Conservation (phyloP, 192 early-diverging fungal genomes). For the Rhizoclosmatium sp. region DNA sequence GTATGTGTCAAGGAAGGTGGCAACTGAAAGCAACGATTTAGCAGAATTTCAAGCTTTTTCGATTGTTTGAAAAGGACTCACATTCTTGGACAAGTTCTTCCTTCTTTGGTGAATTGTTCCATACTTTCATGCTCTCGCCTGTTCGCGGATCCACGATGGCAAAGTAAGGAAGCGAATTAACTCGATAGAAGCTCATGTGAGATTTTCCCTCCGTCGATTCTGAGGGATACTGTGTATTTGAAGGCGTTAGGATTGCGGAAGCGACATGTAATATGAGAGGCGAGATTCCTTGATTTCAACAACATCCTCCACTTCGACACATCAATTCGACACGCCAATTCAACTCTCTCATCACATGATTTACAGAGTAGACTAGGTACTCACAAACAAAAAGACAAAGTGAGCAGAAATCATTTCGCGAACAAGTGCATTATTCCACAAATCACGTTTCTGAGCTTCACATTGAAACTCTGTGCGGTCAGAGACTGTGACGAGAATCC, state of each 20-base stretch:
- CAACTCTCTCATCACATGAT: too few species aligned
- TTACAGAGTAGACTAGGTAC: background rate
- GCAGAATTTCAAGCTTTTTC: constrained; percentile 3
- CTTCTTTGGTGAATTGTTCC: constrained; percentile 62
- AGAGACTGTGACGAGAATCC: constrained; percentile 62
- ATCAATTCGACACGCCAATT: too few species aligned
- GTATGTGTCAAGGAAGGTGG: constrained; percentile 58
- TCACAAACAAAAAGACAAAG: constrained; percentile 89
- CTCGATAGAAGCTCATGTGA: constrained; percentile 77
- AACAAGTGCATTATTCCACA: constrained; percentile 84
- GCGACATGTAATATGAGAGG: background rate
- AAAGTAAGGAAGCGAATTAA: constrained; percentile 79
- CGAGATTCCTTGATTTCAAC: too few species aligned
- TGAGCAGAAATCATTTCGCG: constrained; percentile 78
- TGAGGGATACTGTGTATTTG: constrained; percentile 53
- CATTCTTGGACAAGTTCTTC: constrained; percentile 78
- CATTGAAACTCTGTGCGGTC: constrained; percentile 85
- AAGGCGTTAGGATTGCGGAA: background rate
- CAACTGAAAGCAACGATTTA: background rate
- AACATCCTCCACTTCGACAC: too few species aligned
- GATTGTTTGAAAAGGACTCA: constrained; percentile 33
- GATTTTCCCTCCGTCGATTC: constrained; percentile 74
- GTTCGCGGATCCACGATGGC: constrained; percentile 90
- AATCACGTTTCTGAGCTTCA: constrained; percentile 90
- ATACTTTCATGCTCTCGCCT: constrained; percentile 82